Percentiles rank a stretch among this genome's conserved stretches.
These are phyloP conservation scores for Trametopsis cervina DNA, from an alignment of 768 basidiomycete genomes.

Conservation along the genomic window DNA sequence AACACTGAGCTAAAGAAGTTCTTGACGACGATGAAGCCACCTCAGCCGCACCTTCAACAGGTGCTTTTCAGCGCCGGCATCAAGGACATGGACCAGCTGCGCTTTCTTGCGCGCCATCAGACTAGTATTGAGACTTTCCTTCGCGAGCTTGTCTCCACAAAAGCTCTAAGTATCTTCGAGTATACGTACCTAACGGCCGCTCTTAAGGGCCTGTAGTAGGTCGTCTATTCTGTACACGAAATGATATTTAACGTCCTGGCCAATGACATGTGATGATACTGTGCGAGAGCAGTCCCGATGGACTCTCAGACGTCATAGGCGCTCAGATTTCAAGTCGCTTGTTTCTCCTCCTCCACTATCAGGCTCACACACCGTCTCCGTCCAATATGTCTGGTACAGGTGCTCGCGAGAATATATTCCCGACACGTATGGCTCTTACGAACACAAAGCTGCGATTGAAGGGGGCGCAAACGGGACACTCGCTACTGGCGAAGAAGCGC, in stretches of 20 bases:
- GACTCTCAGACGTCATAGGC: not conserved
- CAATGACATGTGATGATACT: too few species aligned
- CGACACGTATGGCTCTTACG: conserved; percentile 95
- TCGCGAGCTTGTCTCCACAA: not conserved
- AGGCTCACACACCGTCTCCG: not conserved
- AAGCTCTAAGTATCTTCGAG: not conserved
- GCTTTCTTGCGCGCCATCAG: not conserved
- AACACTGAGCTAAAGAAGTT: too few species aligned
- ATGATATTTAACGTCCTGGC: too few species aligned
- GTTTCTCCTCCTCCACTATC: not conserved
- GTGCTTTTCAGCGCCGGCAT: conserved; percentile 4
- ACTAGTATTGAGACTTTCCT: not conserved
- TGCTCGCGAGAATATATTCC: conserved; percentile 88
- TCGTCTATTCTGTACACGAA: too few species aligned
- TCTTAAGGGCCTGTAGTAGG: not conserved
- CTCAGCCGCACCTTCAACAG: not conserved
- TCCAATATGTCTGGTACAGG: conserved; percentile 81
- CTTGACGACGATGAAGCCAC: not conserved
- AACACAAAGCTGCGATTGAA: conserved; percentile 88
- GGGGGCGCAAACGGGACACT: conserved; percentile 92
- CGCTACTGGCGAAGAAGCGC: conserved; percentile 92
- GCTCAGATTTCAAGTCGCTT: not conserved
- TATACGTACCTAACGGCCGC: not conserved
- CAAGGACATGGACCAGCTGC: not conserved
- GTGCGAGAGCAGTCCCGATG: too few species aligned